Conservation (phyloP, 805 yeast genomes). For the Candida koratica region DNA sequence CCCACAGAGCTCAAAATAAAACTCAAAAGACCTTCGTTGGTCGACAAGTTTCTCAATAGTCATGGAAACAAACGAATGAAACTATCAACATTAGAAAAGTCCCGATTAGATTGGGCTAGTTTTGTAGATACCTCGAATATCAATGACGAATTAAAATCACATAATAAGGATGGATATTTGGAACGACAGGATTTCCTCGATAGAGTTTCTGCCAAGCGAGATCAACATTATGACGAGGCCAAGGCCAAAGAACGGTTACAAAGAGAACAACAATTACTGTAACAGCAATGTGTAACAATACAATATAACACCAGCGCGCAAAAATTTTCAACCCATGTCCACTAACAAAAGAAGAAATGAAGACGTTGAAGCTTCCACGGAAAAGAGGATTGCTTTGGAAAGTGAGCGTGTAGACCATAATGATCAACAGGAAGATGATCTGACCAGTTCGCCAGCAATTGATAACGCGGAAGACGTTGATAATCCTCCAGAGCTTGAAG, state of each 20-base stretch:
- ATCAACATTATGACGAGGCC: slow-evolving; percentile 46
- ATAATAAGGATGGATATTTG: slow-evolving; percentile 86
- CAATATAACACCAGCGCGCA: slow-evolving; percentile 7
- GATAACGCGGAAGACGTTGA: slow-evolving; percentile 1
- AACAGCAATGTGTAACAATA: neutral
- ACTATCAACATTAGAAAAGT: slow-evolving; percentile 87
- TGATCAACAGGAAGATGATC: slow-evolving; percentile 23
- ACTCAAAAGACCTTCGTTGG: slow-evolving; percentile 67
- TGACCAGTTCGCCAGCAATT: slow-evolving; percentile 13
- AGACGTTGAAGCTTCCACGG: slow-evolving; percentile 40
- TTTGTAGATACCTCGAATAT: slow-evolving; percentile 86
- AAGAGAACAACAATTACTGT: slow-evolving; percentile 13
- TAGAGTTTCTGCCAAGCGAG: slow-evolving; percentile 62
- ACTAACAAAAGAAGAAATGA: slow-evolving; percentile 64
- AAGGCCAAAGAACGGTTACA: slow-evolving; percentile 29
- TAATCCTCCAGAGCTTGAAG: too few relatives aligned
- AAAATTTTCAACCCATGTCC: slow-evolving; percentile 7
- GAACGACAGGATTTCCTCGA: slow-evolving; percentile 87
- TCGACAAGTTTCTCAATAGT: slow-evolving; percentile 70
- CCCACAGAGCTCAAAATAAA: slow-evolving; percentile 47
- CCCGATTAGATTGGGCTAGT: slow-evolving; percentile 90
- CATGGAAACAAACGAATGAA: slow-evolving; percentile 62
- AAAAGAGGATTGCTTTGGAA: slow-evolving; percentile 68
- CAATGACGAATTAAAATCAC: slow-evolving; percentile 71
- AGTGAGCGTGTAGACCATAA: slow-evolving; percentile 52